Evolutionary conservation across 2,329 filamentous ascomycete species (phyloP), one percentile per base, ranked within the genome.

Genomic region (Epicoccum sorghinum): DNA sequence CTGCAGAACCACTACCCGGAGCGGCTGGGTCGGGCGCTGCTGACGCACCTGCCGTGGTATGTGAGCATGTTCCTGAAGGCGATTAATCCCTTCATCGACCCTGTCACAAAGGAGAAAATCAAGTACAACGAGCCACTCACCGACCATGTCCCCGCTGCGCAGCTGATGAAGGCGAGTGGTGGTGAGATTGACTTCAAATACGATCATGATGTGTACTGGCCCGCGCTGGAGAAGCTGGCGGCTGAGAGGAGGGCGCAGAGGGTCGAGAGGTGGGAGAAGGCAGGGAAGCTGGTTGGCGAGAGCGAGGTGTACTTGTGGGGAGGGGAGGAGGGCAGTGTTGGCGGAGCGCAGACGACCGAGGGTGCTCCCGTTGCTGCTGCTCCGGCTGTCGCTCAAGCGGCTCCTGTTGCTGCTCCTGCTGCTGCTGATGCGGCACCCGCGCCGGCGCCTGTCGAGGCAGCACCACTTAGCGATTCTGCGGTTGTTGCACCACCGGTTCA

Each of bases 1-100:
- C 81, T 99, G 57, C 95, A 99, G 78, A 93, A 89, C 62, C 93
- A 99, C 78, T 98, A 98, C 72, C 95, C 95, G 0, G 95, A 99
- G 79, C 82, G 95, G 49, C 80, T 99, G 29, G 95, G 95, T 41
- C 86, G 89, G 66, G 93, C 93, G 4, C 82, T 98, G 66, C 91
- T 98, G 58, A 90, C 93, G 62, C 96, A 98, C 64, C 85, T 96
- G 43, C 93, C 93, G 0, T 97, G 91, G 86, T 84, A 96, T 60
- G 90, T 98, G 57, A 88, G 86, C 75, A 90, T 90, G 45, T 99
- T 99, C 83, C 96, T 98, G 83, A 97, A 96, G 77, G 80, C 97
- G 67, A 93, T 99, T 77, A 92, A 87, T 4, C 92, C 93, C 35
- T 97, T 99, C 77, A 96, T 99, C 77, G 95, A 99, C 76, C 95